Percentiles rank a stretch among this genome's conserved stretches.
These are phyloP conservation scores for Botrytis tulipae DNA, from an alignment of 2,329 filamentous ascomycete species.

Conservation along the genomic window DNA sequence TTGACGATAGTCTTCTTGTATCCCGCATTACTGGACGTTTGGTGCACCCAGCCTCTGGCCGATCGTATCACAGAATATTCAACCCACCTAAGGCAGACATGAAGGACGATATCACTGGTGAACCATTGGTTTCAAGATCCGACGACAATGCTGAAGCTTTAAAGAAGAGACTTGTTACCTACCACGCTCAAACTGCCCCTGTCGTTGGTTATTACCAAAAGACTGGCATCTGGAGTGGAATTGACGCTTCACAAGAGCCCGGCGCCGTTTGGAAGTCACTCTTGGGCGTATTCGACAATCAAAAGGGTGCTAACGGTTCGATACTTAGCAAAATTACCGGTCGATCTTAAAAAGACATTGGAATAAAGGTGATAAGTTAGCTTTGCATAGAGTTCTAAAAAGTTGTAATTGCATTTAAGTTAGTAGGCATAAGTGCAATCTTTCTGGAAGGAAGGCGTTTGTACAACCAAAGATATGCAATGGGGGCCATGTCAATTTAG, in stretches of 20 bases:
- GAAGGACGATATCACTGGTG: constrained; percentile 95
- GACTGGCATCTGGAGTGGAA: constrained; percentile 92
- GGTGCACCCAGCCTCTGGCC: constrained; percentile 91
- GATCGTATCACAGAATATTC: constrained; percentile 98
- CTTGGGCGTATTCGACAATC: constrained; percentile 75
- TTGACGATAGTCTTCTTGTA: constrained; percentile 90
- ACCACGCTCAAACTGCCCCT: constrained; percentile 89
- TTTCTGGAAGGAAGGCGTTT: constrained; percentile 29
- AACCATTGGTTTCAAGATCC: constrained; percentile 91
- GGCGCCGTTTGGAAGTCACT: constrained; percentile 94
- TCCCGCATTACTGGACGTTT: constrained; percentile 95
- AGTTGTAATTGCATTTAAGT: constrained; percentile 29
- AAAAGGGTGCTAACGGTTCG: constrained; percentile 39
- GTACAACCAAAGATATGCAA: constrained; percentile 34
- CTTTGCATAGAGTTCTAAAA: constrained; percentile 36
- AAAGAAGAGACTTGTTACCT: constrained; percentile 90
- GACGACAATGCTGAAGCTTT: constrained; percentile 96
- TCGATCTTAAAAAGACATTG: constrained; percentile 24
- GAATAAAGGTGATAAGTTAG: constrained; percentile 21
- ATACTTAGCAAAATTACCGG: constrained; percentile 40
- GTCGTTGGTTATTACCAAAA: constrained; percentile 97
- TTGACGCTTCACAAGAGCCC: constrained; percentile 95
- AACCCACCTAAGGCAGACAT: constrained; percentile 93
- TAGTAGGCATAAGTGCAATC: constrained; percentile 29
- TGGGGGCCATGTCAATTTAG: constrained; percentile 30